phyloP scores from a whole-genome alignment of 306 rosid genomes.

The Acacia acuminata region DNA sequence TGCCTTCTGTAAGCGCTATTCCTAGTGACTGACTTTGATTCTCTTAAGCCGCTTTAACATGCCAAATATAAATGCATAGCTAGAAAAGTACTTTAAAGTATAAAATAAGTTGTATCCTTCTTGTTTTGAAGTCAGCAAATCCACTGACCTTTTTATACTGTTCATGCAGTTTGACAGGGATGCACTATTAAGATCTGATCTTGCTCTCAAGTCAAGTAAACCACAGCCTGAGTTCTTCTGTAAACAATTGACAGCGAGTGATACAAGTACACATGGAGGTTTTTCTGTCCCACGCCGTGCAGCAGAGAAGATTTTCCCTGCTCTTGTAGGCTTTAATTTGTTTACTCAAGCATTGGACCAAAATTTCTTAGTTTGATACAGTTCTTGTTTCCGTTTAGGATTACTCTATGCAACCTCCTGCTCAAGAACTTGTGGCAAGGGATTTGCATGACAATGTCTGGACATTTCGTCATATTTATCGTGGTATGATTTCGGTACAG shows the following conservation, averaged over 20 bases:
- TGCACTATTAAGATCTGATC: constrained; percentile 83
- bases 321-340: constrained; percentile 62
- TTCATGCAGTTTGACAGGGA: constrained; percentile 78
- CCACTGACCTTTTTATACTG: constrained; percentile 10
- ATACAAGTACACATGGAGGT: constrained; percentile 98
- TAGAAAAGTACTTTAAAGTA: neutral
- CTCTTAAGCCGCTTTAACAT: neutral
- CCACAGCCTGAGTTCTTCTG: constrained; percentile 93
- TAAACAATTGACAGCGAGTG: constrained; percentile 91
- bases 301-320: constrained; percentile 94
- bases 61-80: neutral
- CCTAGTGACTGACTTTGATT: neutral
- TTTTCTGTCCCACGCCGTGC: constrained; percentile 98
- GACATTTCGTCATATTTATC: constrained; percentile 96
- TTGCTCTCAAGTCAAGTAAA: constrained; percentile 78
- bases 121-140: neutral
- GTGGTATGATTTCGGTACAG: constrained; percentile 50
- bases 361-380: constrained; percentile 28
- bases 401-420: constrained; percentile 91
- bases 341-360: neutral
- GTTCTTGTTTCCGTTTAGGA: constrained; percentile 51
- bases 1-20: constrained; percentile 63
- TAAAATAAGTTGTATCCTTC: neutral
- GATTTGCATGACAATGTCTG: constrained; percentile 87
- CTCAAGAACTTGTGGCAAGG: constrained; percentile 87